Percentiles rank a stretch among this genome's conserved stretches.
phyloP scores from a whole-genome alignment of 805 yeast species.

The Wickerhamiella qilinensis region DNA sequence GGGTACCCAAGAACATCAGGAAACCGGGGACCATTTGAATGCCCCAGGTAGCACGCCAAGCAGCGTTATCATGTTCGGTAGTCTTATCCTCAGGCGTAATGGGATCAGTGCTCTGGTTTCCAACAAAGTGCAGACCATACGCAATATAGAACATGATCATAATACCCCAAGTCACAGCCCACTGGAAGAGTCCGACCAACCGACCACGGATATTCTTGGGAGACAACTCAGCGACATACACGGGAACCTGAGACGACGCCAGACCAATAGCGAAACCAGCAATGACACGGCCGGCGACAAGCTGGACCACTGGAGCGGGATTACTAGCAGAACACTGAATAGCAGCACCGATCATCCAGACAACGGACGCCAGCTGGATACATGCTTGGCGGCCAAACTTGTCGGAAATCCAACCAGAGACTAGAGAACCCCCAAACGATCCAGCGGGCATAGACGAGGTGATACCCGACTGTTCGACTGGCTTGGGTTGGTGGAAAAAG shows the following conservation, averaged over 20 bases:
- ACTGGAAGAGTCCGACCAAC: conserved; percentile 45
- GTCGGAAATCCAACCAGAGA: conserved; percentile 35
- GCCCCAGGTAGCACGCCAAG: conserved; percentile 53
- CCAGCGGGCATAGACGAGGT: conserved; percentile 69
- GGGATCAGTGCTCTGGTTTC: no score
- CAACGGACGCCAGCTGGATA: conserved; percentile 34
- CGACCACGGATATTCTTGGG: conserved; percentile 45
- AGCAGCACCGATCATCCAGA: conserved; percentile 53
- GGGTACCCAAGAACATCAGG: conserved; percentile 29
- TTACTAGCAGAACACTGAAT: conserved; percentile 32
- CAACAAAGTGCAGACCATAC: conserved; percentile 29
- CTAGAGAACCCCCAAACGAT: conserved; percentile 51
- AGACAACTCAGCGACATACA: conserved; percentile 47
- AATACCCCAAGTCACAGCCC: conserved; percentile 49
- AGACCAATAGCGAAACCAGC: conserved; percentile 53
- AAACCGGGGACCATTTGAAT: conserved; percentile 38
- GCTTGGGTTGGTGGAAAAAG: conserved; percentile 37
- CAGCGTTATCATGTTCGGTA: conserved; percentile 28
- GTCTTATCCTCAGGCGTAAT: no score
- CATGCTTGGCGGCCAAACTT: conserved; percentile 39
- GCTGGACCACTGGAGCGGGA: conserved; percentile 28
- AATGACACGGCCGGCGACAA: conserved; percentile 40
- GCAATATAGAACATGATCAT: conserved; percentile 42
- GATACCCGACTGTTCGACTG: conserved; percentile 52
- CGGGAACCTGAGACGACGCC: conserved; percentile 52